Evolutionary conservation across 1,139 yeast species (phyloP), one percentile per base, ranked within the genome.

Genomic region (Geotrichum armillariae): DNA sequence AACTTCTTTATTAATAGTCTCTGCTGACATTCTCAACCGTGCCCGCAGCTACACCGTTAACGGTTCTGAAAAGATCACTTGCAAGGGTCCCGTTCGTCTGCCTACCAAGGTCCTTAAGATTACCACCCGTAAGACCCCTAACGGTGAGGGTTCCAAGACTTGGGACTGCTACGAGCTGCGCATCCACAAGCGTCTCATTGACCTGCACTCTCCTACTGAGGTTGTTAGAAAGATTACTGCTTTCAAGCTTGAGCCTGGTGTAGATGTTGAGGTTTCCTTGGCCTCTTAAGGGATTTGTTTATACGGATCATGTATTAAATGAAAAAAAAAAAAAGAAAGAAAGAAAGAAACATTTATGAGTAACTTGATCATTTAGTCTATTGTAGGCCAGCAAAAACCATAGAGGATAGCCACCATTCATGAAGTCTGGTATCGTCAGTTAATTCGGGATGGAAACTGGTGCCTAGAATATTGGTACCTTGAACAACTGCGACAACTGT

Each of bases 61-160:
- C 83, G 47, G 40, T 33, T 36, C 47, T 20, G 46, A 42, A 37
- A 47, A 46, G 50, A 44, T 47, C 45, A 29, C 46, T 33, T 36
- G 40, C 49, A 88, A 89, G 83, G 99, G 99, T 71, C 99, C 99
- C 67, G 96, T 94, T 73, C 89, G 99, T 86, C 79, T 94, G 81
- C 99, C 99, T 80, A 94, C 99, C 79, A 94, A 91, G 86, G 95
- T 87, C 68, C 87, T 94, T 74, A 90, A 87, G 79, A 83, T 94
- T 80, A 83, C 96, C 80, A 93, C 99, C 87, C 91, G 99, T 88
- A 94, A 94, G 90, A 85, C 99, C 73, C 99, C 99, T 72, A 94
- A 94, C 78, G 99, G 99, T 91, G 98, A 94, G 83, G 99, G 99
- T 91, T 93, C 99, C 70, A 93, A 94, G 91, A 94, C 99, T 70